Evolutionary conservation across 768 basidiomycete species (phyloP), one percentile per base, ranked within the genome.

Genomic region (Kockovaella imperatae): DNA sequence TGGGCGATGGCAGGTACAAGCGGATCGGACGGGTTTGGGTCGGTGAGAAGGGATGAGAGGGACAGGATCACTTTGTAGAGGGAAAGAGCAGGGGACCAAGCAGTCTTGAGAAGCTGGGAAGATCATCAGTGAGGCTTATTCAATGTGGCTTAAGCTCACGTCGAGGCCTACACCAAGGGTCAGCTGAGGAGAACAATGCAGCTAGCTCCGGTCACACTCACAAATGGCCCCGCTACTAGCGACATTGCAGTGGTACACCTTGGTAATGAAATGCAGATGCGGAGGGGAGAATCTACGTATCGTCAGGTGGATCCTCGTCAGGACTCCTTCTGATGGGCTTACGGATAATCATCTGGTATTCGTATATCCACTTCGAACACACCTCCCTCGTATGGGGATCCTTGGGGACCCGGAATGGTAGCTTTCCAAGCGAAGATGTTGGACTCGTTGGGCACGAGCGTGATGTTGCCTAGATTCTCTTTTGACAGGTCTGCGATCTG

Each of bases 41-140:
- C 90, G 10, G 88, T 90, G 42, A 96, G 76, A 10, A 96, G 79
- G 0, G 88, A 91, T 0, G 88, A 91, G 3, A 96, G 78, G 23
- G 88, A 91, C 17, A 96, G 79, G 72, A 96, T 83, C 62, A 93
- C 86, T 75, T 96, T 95, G 77, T 86, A 90, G 40, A 96, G 75
- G 2, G 88, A 91, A 18, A 96, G 72, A 2, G 90, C 90, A 5
- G 90, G 90, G 1, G 87, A 90, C 90, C 90, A 96, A 61, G 87
- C 85, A 62, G 81, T 78, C 74, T 96, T 95, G 50, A 96, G 78
- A 42, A 93, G 87, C 72, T 95, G 86, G 57, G 15, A 23, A 26
- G 24, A 7, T 13, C 5, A 44, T 53, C 24, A 47, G 51, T 20
- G 17, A 8, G 11, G 17, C 25, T 24, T 18, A 34, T 17, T 10